phyloP scores from a whole-genome alignment of 441 rosid species.

The Mallotus japonicus region DNA sequence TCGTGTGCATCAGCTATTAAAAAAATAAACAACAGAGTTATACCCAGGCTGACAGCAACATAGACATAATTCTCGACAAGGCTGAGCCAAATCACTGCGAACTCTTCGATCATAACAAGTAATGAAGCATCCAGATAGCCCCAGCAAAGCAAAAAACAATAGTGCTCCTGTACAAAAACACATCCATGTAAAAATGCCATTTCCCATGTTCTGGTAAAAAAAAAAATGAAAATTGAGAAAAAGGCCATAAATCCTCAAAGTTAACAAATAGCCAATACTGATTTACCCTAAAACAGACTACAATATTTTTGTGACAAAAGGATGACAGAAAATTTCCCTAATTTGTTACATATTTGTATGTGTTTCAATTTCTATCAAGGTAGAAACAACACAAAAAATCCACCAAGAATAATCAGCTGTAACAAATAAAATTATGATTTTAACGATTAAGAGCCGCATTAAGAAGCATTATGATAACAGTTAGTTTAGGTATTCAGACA shows the following conservation, averaged over 20 bases:
- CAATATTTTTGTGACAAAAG: not conserved
- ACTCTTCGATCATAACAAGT: constrained; percentile 99
- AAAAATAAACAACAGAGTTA: constrained; percentile 20
- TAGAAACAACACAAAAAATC: not conserved
- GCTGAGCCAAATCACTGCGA: constrained; percentile 96
- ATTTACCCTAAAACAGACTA: not conserved
- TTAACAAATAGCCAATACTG: not conserved
- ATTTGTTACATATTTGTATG: not conserved
- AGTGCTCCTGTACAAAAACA: constrained; percentile 68
- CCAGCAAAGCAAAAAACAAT: constrained; percentile 94
- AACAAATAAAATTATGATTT: not conserved
- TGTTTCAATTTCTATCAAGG: not conserved
- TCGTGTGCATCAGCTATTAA: constrained; percentile 9
- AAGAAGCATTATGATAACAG: constrained; percentile 11
- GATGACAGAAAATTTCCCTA: not conserved
- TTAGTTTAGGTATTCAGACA: constrained; percentile 25
- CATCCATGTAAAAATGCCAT: constrained; percentile 8
- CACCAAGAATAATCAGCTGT: not conserved
- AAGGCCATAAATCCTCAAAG: not conserved
- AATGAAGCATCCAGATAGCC: constrained; percentile 97
- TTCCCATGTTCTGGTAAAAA: not conserved
- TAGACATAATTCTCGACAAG: constrained; percentile 94
- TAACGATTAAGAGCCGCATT: not conserved
- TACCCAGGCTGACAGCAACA: constrained; percentile 99
- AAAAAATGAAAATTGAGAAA: not conserved